A percentile compares a stretch with the other conserved stretches of the same genome.
These are phyloP conservation scores for Penicillium taxi DNA, from an alignment of 495 filamentous ascomycete species.

Conservation along the genomic window DNA sequence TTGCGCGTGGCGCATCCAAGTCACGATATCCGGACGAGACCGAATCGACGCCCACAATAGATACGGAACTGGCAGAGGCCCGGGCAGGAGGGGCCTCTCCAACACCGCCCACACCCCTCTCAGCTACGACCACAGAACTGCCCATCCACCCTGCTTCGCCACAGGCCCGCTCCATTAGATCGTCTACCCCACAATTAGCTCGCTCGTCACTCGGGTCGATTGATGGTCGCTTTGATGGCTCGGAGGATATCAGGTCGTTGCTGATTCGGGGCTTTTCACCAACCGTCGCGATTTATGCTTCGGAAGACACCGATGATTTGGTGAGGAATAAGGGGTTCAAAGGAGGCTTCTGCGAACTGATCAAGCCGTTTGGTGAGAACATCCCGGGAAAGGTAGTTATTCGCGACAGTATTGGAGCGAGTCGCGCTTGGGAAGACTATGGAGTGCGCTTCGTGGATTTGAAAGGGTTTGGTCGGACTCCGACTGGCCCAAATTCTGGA, in stretches of 20 bases:
- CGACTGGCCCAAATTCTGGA: slow-evolving; percentile 15
- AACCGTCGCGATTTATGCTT: slow-evolving; percentile 75
- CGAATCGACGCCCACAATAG: slow-evolving; percentile 35
- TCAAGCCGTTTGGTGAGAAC: slow-evolving; percentile 87
- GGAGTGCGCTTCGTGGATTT: slow-evolving; percentile 71
- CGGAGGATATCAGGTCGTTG: slow-evolving; percentile 61
- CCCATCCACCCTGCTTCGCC: slow-evolving; percentile 40
- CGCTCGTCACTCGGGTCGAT: slow-evolving; percentile 51
- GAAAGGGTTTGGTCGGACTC: slow-evolving; percentile 17
- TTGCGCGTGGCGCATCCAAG: slow-evolving; percentile 46
- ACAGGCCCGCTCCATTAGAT: slow-evolving; percentile 52
- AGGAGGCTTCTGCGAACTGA: slow-evolving; percentile 70
- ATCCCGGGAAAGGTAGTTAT: slow-evolving; percentile 83
- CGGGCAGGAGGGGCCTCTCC: slow-evolving; percentile 47
- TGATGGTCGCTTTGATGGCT: slow-evolving; percentile 40
- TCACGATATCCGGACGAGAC: slow-evolving; percentile 35
- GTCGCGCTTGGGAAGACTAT: slow-evolving; percentile 81
- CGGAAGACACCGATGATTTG: slow-evolving; percentile 72
- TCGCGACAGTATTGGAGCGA: slow-evolving; percentile 77
- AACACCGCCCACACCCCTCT: slow-evolving; percentile 29
- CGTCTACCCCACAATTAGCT: slow-evolving; percentile 49
- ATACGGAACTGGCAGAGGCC: slow-evolving; percentile 43
- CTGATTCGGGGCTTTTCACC: slow-evolving; percentile 82
- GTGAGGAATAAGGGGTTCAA: slow-evolving; percentile 77
- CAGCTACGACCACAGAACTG: slow-evolving; percentile 28